Conservation (phyloP, 225 moss, liverwort and hornwort species). For the Pseudoscleropodium purum region DNA sequence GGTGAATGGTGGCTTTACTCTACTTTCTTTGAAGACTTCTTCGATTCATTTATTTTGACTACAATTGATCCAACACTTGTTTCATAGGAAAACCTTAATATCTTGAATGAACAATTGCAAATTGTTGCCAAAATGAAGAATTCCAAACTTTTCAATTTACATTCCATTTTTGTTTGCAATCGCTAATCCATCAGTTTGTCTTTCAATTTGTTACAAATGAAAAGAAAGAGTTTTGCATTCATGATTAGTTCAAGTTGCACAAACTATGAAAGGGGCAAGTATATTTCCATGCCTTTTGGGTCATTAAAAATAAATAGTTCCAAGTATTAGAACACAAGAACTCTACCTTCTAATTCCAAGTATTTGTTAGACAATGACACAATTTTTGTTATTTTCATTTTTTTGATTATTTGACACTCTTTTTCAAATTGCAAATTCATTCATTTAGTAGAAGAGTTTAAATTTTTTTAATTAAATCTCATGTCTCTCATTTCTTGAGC, state of each 20-base stretch:
- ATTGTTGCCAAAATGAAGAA: background rate
- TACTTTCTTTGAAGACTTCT: accelerated
- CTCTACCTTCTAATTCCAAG: too few species aligned
- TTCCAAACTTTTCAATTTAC: too few species aligned
- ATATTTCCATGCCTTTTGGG: background rate
- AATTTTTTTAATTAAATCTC: too few species aligned
- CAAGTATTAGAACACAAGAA: too few species aligned
- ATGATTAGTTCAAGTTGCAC: background rate
- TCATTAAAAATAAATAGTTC: background rate
- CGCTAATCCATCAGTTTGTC: accelerated
- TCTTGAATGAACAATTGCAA: background rate
- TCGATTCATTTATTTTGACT: background rate
- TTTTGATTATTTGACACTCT: background rate
- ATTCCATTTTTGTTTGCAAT: too few species aligned
- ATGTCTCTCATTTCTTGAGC: background rate
- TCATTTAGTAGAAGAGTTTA: background rate
- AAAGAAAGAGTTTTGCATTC: background rate
- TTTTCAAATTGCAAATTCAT: background rate
- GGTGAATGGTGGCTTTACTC: too few species aligned
- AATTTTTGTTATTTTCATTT: background rate
- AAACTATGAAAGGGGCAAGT: background rate
- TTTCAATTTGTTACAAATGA: background rate
- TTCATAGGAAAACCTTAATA: background rate
- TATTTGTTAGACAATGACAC: background rate
- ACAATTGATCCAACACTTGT: too few species aligned